Evolutionary conservation across 306 rosid species (phyloP), one percentile per base, ranked within the genome.

Genomic region (Cotoneaster glaucophyllus): DNA sequence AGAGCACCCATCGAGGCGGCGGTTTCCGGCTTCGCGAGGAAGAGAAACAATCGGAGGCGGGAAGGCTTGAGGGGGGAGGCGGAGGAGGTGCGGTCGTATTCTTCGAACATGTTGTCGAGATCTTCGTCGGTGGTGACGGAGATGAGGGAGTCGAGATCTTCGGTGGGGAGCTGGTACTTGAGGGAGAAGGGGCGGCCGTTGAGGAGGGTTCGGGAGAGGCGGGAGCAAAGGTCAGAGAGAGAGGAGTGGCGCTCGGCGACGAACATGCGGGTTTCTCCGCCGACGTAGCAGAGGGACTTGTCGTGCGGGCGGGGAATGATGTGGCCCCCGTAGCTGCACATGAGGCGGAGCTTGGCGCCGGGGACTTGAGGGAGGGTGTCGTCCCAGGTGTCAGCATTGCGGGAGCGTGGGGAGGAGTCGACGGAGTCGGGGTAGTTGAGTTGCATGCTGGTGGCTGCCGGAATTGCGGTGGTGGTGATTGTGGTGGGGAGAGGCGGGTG

Each of bases 311-410:
- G 99, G 0, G 99, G 98, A 82, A 96, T 87, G 81, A 96, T 92
- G 76, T 90, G 99, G 66, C 99, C 99, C 8, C 99, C 99, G 32
- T 88, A 96, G 86, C 99, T 92, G 80, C 99, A 92, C 99, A 96
- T 96, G 5, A 96, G 85, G 19, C 97, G 98, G 57, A 96, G 91
- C 85, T 89, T 96, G 66, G 86, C 82, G 4, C 92, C 91, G 0
- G 97, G 96, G 39, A 96, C 82, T 0, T 79, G 85, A 0, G 93
- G 83, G 11, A 86, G 77, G 32, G 85, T 82, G 54, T 89, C 91
- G 25, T 43, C 75, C 89, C 84, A 87, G 4, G 87, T 8, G 28
- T 92, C 97, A 1, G 76, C 95, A 25, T 70, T 84, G 79, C 83
- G 91, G 8, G 88, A 84, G 13, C 87, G 87, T 0, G 96, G 91